Evolutionary conservation across 345 rosid species (phyloP).

Genomic region (Capsella bursapastoris): DNA sequence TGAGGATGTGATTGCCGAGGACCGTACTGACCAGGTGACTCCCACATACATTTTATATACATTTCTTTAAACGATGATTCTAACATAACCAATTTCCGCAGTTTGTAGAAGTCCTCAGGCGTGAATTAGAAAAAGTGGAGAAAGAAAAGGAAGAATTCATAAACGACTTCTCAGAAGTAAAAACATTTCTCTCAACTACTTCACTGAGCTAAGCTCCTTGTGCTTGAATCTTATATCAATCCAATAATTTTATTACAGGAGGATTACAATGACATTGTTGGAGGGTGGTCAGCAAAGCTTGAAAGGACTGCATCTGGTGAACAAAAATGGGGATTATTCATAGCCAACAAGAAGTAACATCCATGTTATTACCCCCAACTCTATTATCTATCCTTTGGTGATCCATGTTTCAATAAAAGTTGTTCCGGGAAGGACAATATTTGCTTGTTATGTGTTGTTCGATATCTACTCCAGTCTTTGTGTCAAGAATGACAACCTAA

Average conservation of each 20-base stretch:
- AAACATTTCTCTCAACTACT: background rate
- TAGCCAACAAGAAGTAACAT: conserved; percentile 51
- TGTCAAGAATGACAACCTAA: no score
- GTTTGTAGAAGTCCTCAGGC: conserved; percentile 72
- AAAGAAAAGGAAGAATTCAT: conserved; percentile 75
- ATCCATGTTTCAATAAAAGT: no score
- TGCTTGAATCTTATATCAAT: background rate
- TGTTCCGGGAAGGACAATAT: no score
- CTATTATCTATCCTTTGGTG: no score
- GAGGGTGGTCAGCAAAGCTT: conserved; percentile 80
- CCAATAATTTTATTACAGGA: conserved; percentile 48
- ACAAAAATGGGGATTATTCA: conserved; percentile 79
- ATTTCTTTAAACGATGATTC: background rate
- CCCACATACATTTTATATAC: background rate
- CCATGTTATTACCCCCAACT: background rate
- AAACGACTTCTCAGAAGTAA: conserved; percentile 74
- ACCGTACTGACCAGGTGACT: conserved; percentile 81
- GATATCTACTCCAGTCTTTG: no score
- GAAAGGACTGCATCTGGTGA: conserved; percentile 65
- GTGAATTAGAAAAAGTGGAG: conserved; percentile 67
- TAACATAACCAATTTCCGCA: conserved; percentile 36
- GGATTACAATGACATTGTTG: conserved; percentile 77
- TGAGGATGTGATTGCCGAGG: conserved; percentile 74
- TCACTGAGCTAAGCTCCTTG: background rate
- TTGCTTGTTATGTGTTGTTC: no score